Conservation (phyloP, 768 basidiomycete genomes). For the Amyloporia xantha region DNA sequence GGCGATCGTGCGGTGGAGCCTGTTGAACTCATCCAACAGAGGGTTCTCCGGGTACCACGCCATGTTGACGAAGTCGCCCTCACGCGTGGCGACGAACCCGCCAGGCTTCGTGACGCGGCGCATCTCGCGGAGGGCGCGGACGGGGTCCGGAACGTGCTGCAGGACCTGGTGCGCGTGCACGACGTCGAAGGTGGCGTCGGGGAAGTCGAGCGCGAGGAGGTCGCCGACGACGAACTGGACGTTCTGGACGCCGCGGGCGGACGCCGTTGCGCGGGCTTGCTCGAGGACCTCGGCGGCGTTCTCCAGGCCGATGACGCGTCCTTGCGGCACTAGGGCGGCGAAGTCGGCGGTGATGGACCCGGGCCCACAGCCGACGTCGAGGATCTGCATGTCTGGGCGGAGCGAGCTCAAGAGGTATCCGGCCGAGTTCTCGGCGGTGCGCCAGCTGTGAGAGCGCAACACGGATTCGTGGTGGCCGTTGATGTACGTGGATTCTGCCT, state of each 20-base stretch:
- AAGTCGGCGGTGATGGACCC: constrained; percentile 43
- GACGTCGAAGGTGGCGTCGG: constrained; percentile 40
- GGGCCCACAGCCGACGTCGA: constrained; percentile 49
- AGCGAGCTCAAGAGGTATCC: constrained; percentile 33
- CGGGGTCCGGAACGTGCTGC: constrained; percentile 38
- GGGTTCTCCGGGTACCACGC: constrained; percentile 29
- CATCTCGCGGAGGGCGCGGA: constrained; percentile 40
- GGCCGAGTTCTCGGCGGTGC: constrained; percentile 37
- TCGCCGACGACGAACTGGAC: constrained; percentile 35
- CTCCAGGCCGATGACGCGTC: constrained; percentile 40
- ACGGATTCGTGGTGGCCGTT: constrained; percentile 18
- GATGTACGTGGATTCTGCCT: constrained; percentile 10
- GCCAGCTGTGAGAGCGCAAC: constrained; percentile 19
- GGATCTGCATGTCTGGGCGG: constrained; percentile 32
- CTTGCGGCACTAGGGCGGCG: constrained; percentile 33
- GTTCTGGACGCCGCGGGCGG: constrained; percentile 27
- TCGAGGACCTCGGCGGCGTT: constrained; percentile 26
- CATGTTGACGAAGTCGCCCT: constrained; percentile 30
- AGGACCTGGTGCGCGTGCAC: constrained; percentile 46
- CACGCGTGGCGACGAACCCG: constrained; percentile 40
- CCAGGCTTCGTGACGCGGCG: constrained; percentile 37
- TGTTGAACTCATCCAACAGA: constrained; percentile 22
- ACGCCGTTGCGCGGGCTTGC: constrained; percentile 27
- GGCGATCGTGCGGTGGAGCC: constrained; percentile 27
- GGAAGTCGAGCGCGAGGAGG: constrained; percentile 28